Evolutionary conservation across 306 rosid species (phyloP), one percentile per base, ranked within the genome.

Genomic region (Dryas alaskensis): DNA sequence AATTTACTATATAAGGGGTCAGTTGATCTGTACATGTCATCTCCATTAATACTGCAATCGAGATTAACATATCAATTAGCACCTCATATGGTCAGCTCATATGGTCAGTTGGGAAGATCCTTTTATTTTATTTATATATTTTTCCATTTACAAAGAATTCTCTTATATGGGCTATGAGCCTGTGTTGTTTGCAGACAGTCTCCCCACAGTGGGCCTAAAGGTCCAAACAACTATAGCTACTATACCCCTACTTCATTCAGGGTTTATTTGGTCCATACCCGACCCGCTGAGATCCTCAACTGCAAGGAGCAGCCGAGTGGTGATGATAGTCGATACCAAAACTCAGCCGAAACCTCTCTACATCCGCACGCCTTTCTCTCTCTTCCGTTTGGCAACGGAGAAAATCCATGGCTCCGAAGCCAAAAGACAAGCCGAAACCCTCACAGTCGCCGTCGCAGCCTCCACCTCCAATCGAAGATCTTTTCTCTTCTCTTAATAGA

Each of bases 381-480:
- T 37, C 72, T 8, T 74, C 67, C 31, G 75, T 78, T 73, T 60
- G 80, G 82, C 54, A 4, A 75, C 19, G 76, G 76, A 65, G 85
- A 69, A 72, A 82, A 57, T 68, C 73, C 71, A 84, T 94, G 99
- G 93, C 97, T 79, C 99, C 99, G 78, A 94, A 92, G 86, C 67
- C 79, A 69, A 89, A 81, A 71, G 86, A 86, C 66, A 86, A 72
- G 69, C 69, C 86, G 16, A 90, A 87, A 70, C 49, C 88, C 46
- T 48, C 88, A n/a, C 78, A 82, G 11, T 64, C 83, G 79, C 48
- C 91, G 63, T 75, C 84, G 9, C 86, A 84, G 50, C 82, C 92
- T 68, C 90, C 94, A 2, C 95, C 92, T 17, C 72, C 89, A 12
- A 78, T 92, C 71, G 97, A 92, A 86, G 99, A 94, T 86, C 97